Conservation (phyloP, 208 protist genomes). For the Acanthamoeba royreba region DNA sequence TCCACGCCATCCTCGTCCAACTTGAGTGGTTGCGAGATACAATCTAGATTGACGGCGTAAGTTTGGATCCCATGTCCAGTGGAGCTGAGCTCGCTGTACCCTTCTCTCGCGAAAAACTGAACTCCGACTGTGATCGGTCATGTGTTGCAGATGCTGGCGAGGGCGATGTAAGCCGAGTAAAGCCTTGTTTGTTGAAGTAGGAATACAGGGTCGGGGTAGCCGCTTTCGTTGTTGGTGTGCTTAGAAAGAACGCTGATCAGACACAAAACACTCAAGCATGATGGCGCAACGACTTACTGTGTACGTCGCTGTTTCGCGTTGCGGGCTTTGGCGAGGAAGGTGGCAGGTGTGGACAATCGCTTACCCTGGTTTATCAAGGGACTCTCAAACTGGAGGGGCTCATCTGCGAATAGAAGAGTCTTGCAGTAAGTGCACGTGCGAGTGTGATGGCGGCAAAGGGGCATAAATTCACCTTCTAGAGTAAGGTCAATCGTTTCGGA, state of each 20-base stretch:
- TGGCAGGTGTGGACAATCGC: not conserved
- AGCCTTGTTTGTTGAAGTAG: not conserved
- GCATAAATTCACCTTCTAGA: not conserved
- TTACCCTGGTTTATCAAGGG: not conserved
- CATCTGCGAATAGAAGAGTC: not conserved
- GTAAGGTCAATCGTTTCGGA: not conserved
- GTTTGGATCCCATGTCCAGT: no score
- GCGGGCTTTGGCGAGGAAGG: not conserved
- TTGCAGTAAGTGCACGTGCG: not conserved
- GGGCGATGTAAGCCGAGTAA: not conserved
- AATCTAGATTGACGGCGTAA: no score
- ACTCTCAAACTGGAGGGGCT: not conserved
- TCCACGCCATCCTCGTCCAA: not conserved
- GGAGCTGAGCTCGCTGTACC: no score
- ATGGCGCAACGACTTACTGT: no score
- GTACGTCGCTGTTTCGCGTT: not conserved
- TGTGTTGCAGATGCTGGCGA: not conserved
- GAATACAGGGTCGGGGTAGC: not conserved
- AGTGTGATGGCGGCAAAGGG: not conserved
- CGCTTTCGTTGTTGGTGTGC: not conserved
- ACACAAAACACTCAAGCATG: no score
- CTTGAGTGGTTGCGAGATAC: no score
- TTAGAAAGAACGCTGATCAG: not conserved
- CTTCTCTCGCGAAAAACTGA: no score
- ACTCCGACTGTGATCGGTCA: no score